These are phyloP conservation scores for Acer yangbiense DNA, from an alignment of 345 rosid species.

Conservation along the genomic window DNA sequence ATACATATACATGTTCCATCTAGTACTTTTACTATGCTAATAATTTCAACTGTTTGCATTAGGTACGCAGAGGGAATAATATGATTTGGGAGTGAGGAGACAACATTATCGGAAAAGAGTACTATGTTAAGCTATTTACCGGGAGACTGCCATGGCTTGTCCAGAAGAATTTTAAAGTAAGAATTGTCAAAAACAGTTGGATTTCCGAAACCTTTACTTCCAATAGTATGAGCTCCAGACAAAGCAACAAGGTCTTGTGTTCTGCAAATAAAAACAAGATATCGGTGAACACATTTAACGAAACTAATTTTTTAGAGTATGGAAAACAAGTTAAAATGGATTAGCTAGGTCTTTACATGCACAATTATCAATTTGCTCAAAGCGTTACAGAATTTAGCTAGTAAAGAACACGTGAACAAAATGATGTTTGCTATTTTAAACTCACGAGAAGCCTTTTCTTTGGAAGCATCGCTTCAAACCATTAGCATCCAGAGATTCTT, in stretches of 20 bases:
- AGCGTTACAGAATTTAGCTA: not conserved
- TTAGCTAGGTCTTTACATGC: not conserved
- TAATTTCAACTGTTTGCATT: not conserved
- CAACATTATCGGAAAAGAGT: not conserved
- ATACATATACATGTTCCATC: not conserved
- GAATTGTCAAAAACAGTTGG: constrained; percentile 75
- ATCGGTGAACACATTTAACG: not conserved
- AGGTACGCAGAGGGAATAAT: not conserved
- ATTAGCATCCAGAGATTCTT: constrained; percentile 66
- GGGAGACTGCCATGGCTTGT: constrained; percentile 81
- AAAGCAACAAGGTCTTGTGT: constrained; percentile 79
- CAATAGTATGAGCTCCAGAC: constrained; percentile 91
- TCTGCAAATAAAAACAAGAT: constrained; percentile 35
- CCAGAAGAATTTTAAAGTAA: constrained; percentile 80
- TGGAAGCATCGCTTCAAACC: constrained; percentile 76
- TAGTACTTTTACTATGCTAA: not conserved
- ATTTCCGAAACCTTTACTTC: constrained; percentile 87
- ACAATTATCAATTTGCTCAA: too few relatives aligned
- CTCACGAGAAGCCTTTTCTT: constrained; percentile 93
- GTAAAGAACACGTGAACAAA: not conserved
- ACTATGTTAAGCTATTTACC: constrained; percentile 40
- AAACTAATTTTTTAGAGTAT: not conserved
- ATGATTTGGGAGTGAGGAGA: not conserved
- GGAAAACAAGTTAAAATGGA: not conserved
- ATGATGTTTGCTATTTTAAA: constrained; percentile 15